These are phyloP conservation scores for Diacronema lutheri DNA, from an alignment of 78 protist genomes.

Conservation along the genomic window DNA sequence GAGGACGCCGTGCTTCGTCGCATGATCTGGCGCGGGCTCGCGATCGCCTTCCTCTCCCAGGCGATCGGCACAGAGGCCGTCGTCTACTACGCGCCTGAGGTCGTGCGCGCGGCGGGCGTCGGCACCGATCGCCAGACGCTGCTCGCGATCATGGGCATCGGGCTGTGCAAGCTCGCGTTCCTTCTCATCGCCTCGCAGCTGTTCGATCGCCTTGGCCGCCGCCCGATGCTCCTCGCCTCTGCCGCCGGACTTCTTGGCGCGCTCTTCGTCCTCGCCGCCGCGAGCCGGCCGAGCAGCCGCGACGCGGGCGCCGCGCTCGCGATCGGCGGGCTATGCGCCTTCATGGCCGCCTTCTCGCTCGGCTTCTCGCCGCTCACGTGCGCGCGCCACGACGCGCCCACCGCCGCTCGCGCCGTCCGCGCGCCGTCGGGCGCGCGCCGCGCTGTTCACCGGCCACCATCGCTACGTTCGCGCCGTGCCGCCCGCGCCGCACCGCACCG, in stretches of 20 bases:
- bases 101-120: neutral
- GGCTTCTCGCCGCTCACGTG: constrained; percentile 10
- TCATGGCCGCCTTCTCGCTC: neutral
- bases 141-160: neutral
- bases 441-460: no score
- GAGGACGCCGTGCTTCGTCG: neutral
- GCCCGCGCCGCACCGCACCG: no score
- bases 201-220: neutral
- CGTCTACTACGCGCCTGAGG: neutral
- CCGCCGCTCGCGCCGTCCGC: no score
- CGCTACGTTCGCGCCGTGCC: no score
- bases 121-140: neutral
- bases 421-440: no score
- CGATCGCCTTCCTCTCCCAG: neutral
- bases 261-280: neutral
- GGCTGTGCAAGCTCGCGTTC: neutral
- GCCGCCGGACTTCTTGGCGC: neutral
- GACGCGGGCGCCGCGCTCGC: neutral
- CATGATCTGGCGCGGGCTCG: neutral
- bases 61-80: neutral
- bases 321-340: neutral
- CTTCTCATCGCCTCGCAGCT: neutral
- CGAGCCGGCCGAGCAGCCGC: no score
- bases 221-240: neutral
- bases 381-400: no score